Evolutionary conservation across 305 asterid genomes (phyloP).

Genomic region (Rubia tinctorum): DNA sequence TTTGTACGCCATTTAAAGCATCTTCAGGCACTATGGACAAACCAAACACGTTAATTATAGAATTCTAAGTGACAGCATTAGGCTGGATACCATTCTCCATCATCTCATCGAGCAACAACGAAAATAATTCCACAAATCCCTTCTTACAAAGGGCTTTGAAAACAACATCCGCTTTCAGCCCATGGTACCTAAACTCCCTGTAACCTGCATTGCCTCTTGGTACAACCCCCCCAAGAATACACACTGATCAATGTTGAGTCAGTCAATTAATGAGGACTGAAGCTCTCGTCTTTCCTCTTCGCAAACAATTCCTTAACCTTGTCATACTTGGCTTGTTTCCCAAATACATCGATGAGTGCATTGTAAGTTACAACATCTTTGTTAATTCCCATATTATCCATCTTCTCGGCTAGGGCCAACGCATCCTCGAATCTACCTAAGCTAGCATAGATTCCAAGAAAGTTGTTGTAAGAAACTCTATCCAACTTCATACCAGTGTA

Average conservation of each 20-base stretch:
- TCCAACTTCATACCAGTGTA: conserved; percentile 68
- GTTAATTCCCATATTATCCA: conserved; percentile 84
- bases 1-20: conserved; percentile 27
- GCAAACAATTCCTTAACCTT: conserved; percentile 69
- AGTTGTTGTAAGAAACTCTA: conserved; percentile 81
- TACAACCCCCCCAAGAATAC: conserved; percentile 72
- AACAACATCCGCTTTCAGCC: conserved; percentile 90
- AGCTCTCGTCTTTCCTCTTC: conserved; percentile 61
- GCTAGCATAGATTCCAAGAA: conserved; percentile 78
- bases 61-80: conserved; percentile 94
- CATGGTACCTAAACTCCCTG: conserved; percentile 64
- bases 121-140: conserved; percentile 81
- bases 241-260: conserved; percentile 82
- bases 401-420: conserved; percentile 67
- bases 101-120: conserved; percentile 82
- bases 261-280: conserved; percentile 74
- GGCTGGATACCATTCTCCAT: conserved; percentile 86
- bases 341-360: conserved; percentile 85
- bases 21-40: conserved; percentile 36
- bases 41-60: conserved; percentile 92
- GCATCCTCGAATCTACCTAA: conserved; percentile 92
- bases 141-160: conserved; percentile 92
- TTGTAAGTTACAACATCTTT: conserved; percentile 94
- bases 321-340: conserved; percentile 76
- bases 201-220: conserved; percentile 70